Evolutionary conservation across 805 yeast species (phyloP), one percentile per base, ranked within the genome.

Genomic region (Lipomyces mesembrius): DNA sequence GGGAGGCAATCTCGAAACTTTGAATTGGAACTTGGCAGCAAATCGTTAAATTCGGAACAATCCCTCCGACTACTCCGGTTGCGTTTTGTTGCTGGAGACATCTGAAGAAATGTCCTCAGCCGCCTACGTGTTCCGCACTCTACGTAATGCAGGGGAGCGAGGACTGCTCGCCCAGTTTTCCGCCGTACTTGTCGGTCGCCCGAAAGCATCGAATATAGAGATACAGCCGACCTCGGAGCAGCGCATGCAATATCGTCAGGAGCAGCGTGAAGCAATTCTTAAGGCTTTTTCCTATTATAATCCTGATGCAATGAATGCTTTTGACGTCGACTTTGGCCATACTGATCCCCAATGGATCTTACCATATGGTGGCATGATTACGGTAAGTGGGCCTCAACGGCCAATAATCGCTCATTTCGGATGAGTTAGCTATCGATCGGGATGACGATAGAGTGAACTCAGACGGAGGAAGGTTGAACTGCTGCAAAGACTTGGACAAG

Each of bases 261-360:
- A 52, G 8, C 55, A 52, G 34, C 55, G 55, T 22, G 55, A 52
- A 52, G 55, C 55, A 25, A 25, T 52, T 20, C 55, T 52, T 8
- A 52, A 20, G n/a, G 55, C 55, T 11, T 52, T 52, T 8, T 14
- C 55, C 14, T 8, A 9, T 25, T 52, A 52, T 8, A 52, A 52
- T 27, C 32, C 55, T 6, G 32, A 20, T 8, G 34, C 55, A n/a
- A 52, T 52, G 55, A 52, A 25, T 52, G 55, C 25, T 17, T 52
- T 52, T 52, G 55, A 52, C 32, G 55, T 52, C 27, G 55, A 52
- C 14, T 52, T 52, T 52, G 55, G 55, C 14, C 55, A 52, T 52
- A 52, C 55, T 27, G 55, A 52, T 52, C 55, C 55, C 55, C 55
- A 52, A 12, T 52, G 32, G 55, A 52, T 52, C 55, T 20, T 52